Conservation (phyloP, 805 yeast species). For the Torulaspora quercuum region DNA sequence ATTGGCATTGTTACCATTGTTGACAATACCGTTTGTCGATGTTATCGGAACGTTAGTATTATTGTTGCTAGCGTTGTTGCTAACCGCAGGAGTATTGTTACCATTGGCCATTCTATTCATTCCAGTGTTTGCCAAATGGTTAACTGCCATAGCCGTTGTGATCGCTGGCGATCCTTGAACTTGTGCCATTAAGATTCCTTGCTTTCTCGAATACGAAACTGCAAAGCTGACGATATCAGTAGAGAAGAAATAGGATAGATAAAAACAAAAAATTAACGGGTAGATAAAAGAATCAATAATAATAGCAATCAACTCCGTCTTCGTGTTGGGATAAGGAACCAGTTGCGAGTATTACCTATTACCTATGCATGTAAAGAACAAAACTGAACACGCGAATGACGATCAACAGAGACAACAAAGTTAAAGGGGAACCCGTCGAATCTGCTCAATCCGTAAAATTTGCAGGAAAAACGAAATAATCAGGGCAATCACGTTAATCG, state of each 20-base stretch:
- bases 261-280: conserved; percentile 7
- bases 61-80: conserved; percentile 7
- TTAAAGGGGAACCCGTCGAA: no score
- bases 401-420: no score
- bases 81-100: conserved; percentile 9
- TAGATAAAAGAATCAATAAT: conserved; percentile 4
- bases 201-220: not conserved
- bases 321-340: no score
- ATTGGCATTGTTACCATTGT: conserved; percentile 1
- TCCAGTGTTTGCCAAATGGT: conserved; percentile 16
- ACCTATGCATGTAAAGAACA: no score
- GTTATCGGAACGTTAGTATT: conserved; percentile 10
- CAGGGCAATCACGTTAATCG: no score
- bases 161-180: conserved; percentile 11
- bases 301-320: conserved; percentile 3
- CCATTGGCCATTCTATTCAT: conserved; percentile 20
- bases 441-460: no score
- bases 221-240: conserved; percentile 3
- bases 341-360: no score
- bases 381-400: no score
- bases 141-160: conserved; percentile 21
- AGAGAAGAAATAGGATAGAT: conserved; percentile 4
- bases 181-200: conserved; percentile 7
- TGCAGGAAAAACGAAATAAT: no score
- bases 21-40: conserved; percentile 3